A percentile compares a stretch with the other conserved stretches of the same genome.
phyloP scores from a whole-genome alignment of 257 asterid species.

The Penstemon eatonii region DNA sequence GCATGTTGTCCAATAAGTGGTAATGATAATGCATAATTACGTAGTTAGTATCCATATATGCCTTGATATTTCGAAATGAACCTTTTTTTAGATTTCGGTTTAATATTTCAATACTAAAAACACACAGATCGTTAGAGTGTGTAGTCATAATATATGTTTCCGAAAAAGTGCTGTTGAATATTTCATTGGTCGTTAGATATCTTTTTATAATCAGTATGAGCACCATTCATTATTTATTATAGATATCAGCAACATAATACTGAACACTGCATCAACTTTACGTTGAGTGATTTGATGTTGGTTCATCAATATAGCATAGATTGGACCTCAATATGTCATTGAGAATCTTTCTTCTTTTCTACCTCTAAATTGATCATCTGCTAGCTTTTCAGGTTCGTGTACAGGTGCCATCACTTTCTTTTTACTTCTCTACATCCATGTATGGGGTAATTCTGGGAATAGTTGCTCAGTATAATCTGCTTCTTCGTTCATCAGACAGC shows the following conservation, averaged over 20 bases:
- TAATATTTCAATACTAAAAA: too few relatives aligned
- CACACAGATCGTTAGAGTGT: too few relatives aligned
- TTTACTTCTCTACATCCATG: slow-evolving; percentile 65
- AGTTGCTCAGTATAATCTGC: slow-evolving; percentile 38
- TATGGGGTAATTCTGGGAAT: slow-evolving; percentile 55
- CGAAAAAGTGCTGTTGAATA: background rate
- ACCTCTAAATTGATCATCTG: slow-evolving; percentile 29
- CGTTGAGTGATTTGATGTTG: slow-evolving; percentile 3
- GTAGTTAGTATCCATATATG: too few relatives aligned
- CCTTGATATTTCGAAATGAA: too few relatives aligned
- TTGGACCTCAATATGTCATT: slow-evolving; percentile 15
- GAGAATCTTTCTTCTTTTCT: background rate
- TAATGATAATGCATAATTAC: too few relatives aligned
- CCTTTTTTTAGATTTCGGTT: too few relatives aligned
- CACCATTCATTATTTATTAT: background rate
- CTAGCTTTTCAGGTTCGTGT: slow-evolving; percentile 57
- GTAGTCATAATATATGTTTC: background rate
- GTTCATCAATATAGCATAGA: slow-evolving; percentile 6
- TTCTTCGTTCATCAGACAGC: slow-evolving; percentile 48
- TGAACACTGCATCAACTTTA: slow-evolving; percentile 16
- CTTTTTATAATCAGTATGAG: background rate
- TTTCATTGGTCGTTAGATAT: background rate
- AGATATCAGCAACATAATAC: slow-evolving; percentile 3
- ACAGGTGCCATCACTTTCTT: slow-evolving; percentile 58
- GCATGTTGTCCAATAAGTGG: too few relatives aligned